Evolutionary conservation across 108 stramenopile genomes (phyloP).

Genomic region (Chaetoceros tenuissimus): DNA sequence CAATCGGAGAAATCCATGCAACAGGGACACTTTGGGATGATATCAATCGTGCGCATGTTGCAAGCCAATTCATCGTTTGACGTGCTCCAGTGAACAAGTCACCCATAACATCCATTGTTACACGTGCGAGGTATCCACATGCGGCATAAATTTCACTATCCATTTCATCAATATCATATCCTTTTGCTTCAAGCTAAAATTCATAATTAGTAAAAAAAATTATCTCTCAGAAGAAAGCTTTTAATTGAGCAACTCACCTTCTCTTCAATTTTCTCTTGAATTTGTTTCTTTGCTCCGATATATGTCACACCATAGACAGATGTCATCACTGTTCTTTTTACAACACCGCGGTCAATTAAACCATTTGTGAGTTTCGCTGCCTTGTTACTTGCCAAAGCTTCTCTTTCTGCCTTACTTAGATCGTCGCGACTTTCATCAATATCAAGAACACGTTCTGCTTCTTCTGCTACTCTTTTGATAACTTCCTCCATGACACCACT

Average conservation of each 20-base stretch:
- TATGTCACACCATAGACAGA: conserved; percentile 99
- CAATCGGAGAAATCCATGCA: conserved; percentile 96
- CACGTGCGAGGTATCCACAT: conserved; percentile 81
- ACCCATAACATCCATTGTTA: conserved; percentile 93
- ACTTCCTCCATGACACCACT: conserved; percentile 90
- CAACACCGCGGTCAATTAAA: conserved; percentile 90
- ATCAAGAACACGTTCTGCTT: conserved; percentile 42
- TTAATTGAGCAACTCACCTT: conserved; percentile 22
- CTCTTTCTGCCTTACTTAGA: conserved; percentile 43
- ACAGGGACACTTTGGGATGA: conserved; percentile 89
- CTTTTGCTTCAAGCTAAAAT: conserved; percentile 49
- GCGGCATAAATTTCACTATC: conserved; percentile 75
- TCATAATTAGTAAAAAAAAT: background rate
- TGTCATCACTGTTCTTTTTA: conserved; percentile 99
- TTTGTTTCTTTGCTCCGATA: conserved; percentile 95
- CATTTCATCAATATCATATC: conserved; percentile 74
- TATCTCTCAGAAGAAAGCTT: background rate
- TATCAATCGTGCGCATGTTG: conserved; percentile 76
- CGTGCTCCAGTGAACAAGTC: conserved; percentile 91
- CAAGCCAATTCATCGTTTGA: conserved; percentile 97
- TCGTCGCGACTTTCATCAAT: conserved; percentile 56
- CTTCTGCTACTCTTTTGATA: conserved; percentile 68
- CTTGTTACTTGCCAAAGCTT: conserved; percentile 41
- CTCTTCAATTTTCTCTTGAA: conserved; percentile 82
- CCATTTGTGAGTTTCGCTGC: conserved; percentile 81